phyloP scores from a whole-genome alignment of 1,139 yeast species.

The Arxiozyma telluris region DNA sequence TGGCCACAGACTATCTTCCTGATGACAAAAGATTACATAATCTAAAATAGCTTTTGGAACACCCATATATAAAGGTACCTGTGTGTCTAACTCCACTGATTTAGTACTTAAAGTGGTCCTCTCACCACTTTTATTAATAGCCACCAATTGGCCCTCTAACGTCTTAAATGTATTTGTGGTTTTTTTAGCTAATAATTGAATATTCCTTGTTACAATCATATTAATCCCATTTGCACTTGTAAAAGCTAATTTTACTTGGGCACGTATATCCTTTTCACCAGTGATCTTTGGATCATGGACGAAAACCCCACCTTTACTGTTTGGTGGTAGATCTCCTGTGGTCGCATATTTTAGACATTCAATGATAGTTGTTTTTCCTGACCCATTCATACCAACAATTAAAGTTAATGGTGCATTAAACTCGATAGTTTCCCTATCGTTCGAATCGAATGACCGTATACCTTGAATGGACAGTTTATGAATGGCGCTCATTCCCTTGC shows the following conservation, averaged over 20 bases:
- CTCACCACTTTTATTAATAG: slow-evolving; percentile 51
- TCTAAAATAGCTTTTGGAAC: slow-evolving; percentile 83
- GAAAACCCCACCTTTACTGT: slow-evolving; percentile 93
- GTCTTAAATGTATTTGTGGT: slow-evolving; percentile 73
- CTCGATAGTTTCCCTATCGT: slow-evolving; percentile 74
- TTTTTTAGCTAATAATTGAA: slow-evolving; percentile 60
- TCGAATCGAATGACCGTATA: slow-evolving; percentile 79
- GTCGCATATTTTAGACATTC: slow-evolving; percentile 92
- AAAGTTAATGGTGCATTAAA: slow-evolving; percentile 87
- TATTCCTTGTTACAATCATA: slow-evolving; percentile 80
- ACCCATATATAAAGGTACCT: slow-evolving; percentile 76
- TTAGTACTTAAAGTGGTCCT: slow-evolving; percentile 72
- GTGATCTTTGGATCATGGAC: slow-evolving; percentile 84
- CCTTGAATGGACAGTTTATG: slow-evolving; percentile 82
- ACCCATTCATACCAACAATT: slow-evolving; percentile 93
- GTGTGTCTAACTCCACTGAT: slow-evolving; percentile 74
- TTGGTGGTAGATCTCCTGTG: slow-evolving; percentile 94
- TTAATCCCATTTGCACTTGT: slow-evolving; percentile 61
- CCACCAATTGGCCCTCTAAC: slow-evolving; percentile 76
- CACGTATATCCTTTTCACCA: slow-evolving; percentile 69
- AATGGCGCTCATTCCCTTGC: slow-evolving; percentile 49
- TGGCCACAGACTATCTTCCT: slow-evolving; percentile 97
- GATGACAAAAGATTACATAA: slow-evolving; percentile 93
- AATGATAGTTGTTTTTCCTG: slow-evolving; percentile 96
- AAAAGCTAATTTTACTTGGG: slow-evolving; percentile 86